phyloP scores from a whole-genome alignment of 148 eudicot genomes.

The Fagopyrum tataricum region DNA sequence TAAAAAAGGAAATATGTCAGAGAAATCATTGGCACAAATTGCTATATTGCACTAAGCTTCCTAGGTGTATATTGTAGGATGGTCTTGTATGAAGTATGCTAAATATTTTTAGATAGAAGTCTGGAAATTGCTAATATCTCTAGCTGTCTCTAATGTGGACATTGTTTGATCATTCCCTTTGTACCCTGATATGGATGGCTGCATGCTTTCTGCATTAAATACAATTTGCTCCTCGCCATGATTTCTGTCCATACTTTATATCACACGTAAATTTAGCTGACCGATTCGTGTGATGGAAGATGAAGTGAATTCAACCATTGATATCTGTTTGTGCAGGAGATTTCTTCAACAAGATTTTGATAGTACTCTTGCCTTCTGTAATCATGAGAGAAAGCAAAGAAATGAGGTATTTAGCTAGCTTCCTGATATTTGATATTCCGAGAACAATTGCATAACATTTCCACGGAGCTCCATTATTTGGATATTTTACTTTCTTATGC shows the following conservation, averaged over 20 bases:
- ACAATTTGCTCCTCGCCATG: not conserved
- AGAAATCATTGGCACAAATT: not conserved
- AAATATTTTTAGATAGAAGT: not conserved
- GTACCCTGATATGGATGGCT: not conserved
- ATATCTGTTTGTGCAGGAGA: conserved; percentile 43
- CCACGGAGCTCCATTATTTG: not conserved
- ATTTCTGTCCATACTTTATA: not conserved
- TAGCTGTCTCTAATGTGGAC: not conserved
- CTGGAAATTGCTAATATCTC: not conserved
- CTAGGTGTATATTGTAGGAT: not conserved
- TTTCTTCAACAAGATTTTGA: conserved; percentile 89
- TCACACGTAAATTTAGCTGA: not conserved
- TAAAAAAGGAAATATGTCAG: not conserved
- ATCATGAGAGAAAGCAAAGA: conserved; percentile 87
- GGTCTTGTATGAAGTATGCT: not conserved
- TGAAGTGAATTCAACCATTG: not conserved
- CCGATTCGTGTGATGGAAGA: not conserved
- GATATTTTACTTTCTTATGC: not conserved
- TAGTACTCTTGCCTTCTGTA: conserved; percentile 75
- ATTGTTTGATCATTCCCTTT: not conserved
- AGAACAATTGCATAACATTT: not conserved
- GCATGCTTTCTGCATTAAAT: not conserved
- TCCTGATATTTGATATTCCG: conserved; percentile 1
- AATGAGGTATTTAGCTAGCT: conserved; percentile 33
- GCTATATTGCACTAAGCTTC: not conserved